phyloP scores from a whole-genome alignment of 306 rosid species.

The Canavalia ensiformis region DNA sequence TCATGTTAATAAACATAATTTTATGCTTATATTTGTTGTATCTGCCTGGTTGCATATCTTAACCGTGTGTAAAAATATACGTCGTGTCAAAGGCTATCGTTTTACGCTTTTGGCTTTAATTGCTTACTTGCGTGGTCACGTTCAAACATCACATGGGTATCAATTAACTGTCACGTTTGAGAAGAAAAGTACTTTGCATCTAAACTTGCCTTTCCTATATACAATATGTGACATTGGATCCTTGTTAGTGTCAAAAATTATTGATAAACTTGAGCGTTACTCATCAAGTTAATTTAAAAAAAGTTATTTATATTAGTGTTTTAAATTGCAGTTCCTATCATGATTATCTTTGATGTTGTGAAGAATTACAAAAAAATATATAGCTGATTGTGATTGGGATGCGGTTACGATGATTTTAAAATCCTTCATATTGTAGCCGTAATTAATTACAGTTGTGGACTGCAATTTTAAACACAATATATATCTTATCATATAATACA shows the following conservation, averaged over 20 bases:
- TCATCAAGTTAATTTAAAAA: slow-evolving; percentile 11
- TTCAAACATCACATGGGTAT: slow-evolving; percentile 54
- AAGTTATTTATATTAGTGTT: not conserved
- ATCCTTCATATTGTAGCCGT: no score
- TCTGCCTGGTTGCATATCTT: slow-evolving; percentile 16
- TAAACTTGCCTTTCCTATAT: slow-evolving; percentile 22
- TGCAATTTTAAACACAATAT: not conserved
- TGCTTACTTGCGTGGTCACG: slow-evolving; percentile 45
- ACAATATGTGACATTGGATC: slow-evolving; percentile 52
- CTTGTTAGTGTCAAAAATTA: slow-evolving; percentile 40
- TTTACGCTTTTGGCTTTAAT: slow-evolving; percentile 35
- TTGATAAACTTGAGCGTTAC: slow-evolving; percentile 8
- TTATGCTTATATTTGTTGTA: slow-evolving; percentile 5
- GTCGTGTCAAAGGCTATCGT: slow-evolving; percentile 31
- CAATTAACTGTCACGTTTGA: slow-evolving; percentile 28
- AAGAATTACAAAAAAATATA: no score
- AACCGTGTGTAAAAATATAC: slow-evolving; percentile 40
- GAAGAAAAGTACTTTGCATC: slow-evolving; percentile 3
- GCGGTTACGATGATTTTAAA: no score
- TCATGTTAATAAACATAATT: not conserved
- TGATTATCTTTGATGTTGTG: no score
- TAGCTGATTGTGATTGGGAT: no score
- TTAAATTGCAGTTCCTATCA: no score
- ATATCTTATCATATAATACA: not conserved
- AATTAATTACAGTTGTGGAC: no score